Evolutionary conservation across 108 stramenopile genomes (phyloP).

Genomic region (Discostella stelligeroides): DNA sequence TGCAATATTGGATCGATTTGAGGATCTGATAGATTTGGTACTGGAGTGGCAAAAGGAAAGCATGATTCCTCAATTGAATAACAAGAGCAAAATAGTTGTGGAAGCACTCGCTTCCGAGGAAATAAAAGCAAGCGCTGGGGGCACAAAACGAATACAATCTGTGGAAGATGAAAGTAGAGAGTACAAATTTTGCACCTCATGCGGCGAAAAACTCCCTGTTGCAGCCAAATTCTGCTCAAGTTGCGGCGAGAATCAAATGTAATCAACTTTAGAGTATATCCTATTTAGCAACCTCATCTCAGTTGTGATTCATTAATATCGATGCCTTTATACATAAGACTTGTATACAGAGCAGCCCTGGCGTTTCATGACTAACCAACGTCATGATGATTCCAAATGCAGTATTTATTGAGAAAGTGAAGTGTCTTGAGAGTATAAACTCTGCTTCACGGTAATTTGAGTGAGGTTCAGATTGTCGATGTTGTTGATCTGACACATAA

Average conservation of each 20-base stretch:
- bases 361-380: no score
- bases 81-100: neutral
- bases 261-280: no score
- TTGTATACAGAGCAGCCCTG: no score
- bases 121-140: neutral
- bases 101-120: neutral
- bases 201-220: constrained; percentile 33
- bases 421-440: no score
- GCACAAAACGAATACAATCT: no score
- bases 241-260: constrained; percentile 38
- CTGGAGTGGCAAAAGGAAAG: constrained; percentile 38
- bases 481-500: neutral
- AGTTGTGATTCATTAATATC: no score
- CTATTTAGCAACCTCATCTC: no score
- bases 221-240: constrained; percentile 47
- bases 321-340: neutral
- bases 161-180: no score
- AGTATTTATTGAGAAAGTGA: no score
- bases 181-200: constrained; percentile 46
- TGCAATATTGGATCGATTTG: constrained; percentile 45
- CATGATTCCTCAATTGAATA: neutral
- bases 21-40: constrained; percentile 27
- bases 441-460: neutral
- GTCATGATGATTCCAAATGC: no score
- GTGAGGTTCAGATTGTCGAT: neutral